Evolutionary conservation across 306 rosid species (phyloP).

Genomic region (Quercus wislizeni): DNA sequence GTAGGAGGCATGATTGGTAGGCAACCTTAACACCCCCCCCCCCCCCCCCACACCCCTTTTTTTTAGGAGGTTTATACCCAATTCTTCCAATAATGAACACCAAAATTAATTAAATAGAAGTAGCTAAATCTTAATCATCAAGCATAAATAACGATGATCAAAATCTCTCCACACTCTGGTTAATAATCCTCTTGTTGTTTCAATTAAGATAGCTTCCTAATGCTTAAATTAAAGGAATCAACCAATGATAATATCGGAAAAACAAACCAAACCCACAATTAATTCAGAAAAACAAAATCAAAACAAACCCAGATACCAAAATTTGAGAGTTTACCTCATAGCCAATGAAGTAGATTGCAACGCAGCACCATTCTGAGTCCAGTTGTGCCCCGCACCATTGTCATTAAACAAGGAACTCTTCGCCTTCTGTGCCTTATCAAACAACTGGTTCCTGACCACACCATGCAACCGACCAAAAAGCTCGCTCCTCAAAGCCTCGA

Average conservation of each 20-base stretch:
- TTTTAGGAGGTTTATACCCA: no score
- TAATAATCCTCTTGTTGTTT: neutral
- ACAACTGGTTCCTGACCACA: conserved; percentile 58
- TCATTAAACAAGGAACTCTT: neutral
- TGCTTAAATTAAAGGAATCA: neutral
- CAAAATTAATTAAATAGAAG: neutral
- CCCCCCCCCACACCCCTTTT: no score
- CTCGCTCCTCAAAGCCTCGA: conserved; percentile 64
- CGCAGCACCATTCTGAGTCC: conserved; percentile 44
- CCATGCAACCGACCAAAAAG: conserved; percentile 55
- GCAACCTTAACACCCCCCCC: no score
- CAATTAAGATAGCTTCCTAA: neutral
- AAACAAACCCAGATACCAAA: neutral
- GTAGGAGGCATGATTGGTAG: no score
- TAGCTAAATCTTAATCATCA: neutral
- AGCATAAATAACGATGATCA: neutral
- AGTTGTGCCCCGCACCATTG: conserved; percentile 1
- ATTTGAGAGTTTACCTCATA: conserved; percentile 26
- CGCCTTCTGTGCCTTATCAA: conserved; percentile 40
- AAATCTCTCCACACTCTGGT: neutral
- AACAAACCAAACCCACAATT: neutral
- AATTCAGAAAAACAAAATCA: neutral
- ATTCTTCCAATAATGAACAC: no score
- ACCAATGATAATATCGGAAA: neutral
- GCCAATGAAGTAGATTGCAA: conserved; percentile 26